Evolutionary conservation across 2,329 filamentous ascomycete species (phyloP), one percentile per base, ranked within the genome.

Genomic region (Ceratocystiopsis minuta): DNA sequence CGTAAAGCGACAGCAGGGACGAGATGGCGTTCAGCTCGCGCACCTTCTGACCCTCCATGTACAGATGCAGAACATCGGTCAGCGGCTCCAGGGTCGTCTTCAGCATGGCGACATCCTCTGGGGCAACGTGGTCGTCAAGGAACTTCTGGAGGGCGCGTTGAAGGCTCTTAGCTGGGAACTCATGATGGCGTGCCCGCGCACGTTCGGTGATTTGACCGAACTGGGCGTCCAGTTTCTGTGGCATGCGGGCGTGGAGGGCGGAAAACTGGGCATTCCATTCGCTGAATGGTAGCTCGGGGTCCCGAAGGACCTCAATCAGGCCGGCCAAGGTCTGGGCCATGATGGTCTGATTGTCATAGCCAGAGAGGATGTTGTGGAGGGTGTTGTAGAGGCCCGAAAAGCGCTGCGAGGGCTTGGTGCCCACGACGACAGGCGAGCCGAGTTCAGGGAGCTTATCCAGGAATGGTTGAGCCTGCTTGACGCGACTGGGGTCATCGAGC

Each of bases 261-360:
- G 90, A 93, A 51, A 93, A 90, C 56, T 96, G 86, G 6, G 88
- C 82, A 48, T 81, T 86, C 84, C 88, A 98, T 61, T 98, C 86
- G 59, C 88, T 86, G 57, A 90, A 98, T 1, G 90, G 90, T 48
- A 98, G 72, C 54, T 95, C 87, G 1, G 81, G 77, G 54, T 94
- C 75, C 36, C 88, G 79, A 17, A 98, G 73, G 12, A 98, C 87
- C 46, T 85, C 75, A n/a, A 95, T 78, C 34, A 96, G 68, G 56
- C 90, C 83, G 61, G 83, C 85, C 17, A 98, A 68, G 2, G 86
- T 90, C 45, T 75, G 62, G 40, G 75, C 72, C 88, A 98, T 94
- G 60, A 96, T 86, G 51, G 95, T 80, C 51, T 93, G 88, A 70
- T 98, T 98, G 64, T 98, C 90, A 56, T 85, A 98, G 45, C 90